Evolutionary conservation across 2,329 filamentous ascomycete species (phyloP), one percentile per base, ranked within the genome.

Genomic region (Nectriaceae sp.): DNA sequence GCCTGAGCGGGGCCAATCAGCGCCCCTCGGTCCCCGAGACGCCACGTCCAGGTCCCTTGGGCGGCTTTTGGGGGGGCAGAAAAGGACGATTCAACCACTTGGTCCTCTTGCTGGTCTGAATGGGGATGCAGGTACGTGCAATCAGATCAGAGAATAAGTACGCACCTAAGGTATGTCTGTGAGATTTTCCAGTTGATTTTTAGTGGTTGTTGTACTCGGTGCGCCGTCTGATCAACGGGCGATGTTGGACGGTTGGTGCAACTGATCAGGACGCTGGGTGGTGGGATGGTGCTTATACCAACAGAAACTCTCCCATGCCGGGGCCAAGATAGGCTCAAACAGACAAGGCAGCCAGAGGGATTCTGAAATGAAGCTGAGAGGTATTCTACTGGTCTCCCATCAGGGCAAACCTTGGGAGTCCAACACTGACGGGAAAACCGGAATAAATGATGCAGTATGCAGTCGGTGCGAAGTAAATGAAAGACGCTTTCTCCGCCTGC

Each of bases 1-100:
- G 44, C 46, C 52, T 38, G 40, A 41, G 41, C 47, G 56, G 53
- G 57, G 47, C 67, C 67, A 70, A 69, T 70, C 60, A 67, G 57
- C 55, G 52, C 49, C 50, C 42, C 29, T 46, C 55, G 49, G 55
- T 46, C 45, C 40, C 52, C 50, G 52, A 55, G 54, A 54, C 59
- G 64, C 61, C 63, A 65, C 58, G 56, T 56, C 62, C 56, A 54
- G 47, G 42, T 11, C 21, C 33, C 13, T 40, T 42, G 29, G 6
- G 24, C 19, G 13, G n/a, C n/a, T 31, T 31, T 21, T 21, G 24
- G 29, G 31, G 36, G 33, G 16, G 6, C 16, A 10, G 16, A n/a
- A 16, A 18, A 18, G 33, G n/a, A 18, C 33, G 24, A 29, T 6
- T 29, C 24, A 29, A 29, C 13, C 6, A 29, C 6, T 13, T 13